Base-by-base conservation (phyloP, 495 filamentous ascomycete genomes). In the Pseudoneurospora amorphoporcata region DNA sequence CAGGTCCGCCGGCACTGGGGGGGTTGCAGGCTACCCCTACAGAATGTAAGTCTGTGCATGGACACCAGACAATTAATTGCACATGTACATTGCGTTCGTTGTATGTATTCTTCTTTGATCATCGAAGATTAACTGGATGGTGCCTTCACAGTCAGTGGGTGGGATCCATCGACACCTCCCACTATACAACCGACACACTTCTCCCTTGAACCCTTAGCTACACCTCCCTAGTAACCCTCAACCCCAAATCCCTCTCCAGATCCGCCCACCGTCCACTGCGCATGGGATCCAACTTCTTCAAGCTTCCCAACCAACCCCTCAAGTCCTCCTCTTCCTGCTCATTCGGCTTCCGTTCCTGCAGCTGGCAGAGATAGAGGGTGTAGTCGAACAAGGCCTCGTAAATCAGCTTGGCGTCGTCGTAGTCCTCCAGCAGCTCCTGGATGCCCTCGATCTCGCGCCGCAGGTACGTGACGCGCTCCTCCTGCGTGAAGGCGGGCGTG, bases 341-440 rank as follows among this genome's bases (percentile, higher is more conserved):
- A 1, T 75, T 72, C n/a, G 77, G 79, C 14, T 75, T 39, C 2
- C 82, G 72, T 58, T 79, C 79, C 69, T 86, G 81, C 12, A 89
- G 76, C 68, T 80, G 79, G 41, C 80, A 83, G n/a, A 89, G 70
- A 10, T 84, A 77, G 16, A 86, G 77, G 39, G 92, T 82, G 72
- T 88, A 88, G 45, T 90, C 87, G 45, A 95, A 85, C 70, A 97
- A 81, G 7, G 89, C 90, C 78, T 94, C 90, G 76, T 95, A 92
- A 19, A 95, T 90, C 82, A 91, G 92, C 79, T 93, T 94, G 77
- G 90, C 89, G 71, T 92, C 88, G 32, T 86, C 86, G n/a, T 90
- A 92, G 69, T 89, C 90, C 74, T 92, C 90, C 23, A 94, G 79
- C 81, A 95, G 87, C 35, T 93, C 93, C 77, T 87, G 85, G 73